Base-by-base conservation (phyloP, 768 basidiomycete species). In the Pleurotus ostreatus region DNA sequence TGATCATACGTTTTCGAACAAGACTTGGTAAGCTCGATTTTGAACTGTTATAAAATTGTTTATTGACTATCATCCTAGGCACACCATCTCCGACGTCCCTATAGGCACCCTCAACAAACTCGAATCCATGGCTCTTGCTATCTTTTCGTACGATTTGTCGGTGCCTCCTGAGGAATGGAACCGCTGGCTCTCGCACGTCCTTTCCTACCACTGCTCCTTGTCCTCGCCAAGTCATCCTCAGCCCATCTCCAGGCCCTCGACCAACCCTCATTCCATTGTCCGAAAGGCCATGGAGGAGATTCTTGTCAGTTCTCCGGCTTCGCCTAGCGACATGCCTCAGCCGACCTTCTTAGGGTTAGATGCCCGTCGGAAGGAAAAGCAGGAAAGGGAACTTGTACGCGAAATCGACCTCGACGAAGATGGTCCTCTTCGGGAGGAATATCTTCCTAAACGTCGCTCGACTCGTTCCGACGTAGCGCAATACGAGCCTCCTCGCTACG, bases 1-100 rank as follows among this genome's bases (percentile, higher is more conserved):
- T 60, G 90, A 92, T 62, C 90, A 92, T 64, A 92, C 90, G 0
- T 92, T 92, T 70, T 91, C 89, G 40, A 92, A 92, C 71, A 92
- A 90, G 74, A 92, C 90, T 54, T 92, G 90, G 90, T 90, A 67
- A 58, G 84, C 67, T 44, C 40, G 38, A 25, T 39, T 44, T 46
- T 25, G 23, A 47, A 22, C n/a, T 51, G 20, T 49, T 25, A 15
- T 39, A 49, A 18, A 52, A 34, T 45, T 52, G 16, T 49, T 37
- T 57, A 60, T 7, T 59, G 26, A 63, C 18, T 20, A 15, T 54
- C 55, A 56, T 56, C 34, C 45, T 61, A 92, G 89, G 89, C 86
- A 92, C 61, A 84, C 84, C 6, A 89, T 92, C 49, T 90, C 89
- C 47, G 86, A 82, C 57, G 78, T 92, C 58, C 86, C 89, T 3